Percentiles rank a stretch among this genome's conserved stretches.
These are phyloP conservation scores for Spizellomyces sp. DNA, from an alignment of 192 early-diverging fungal species.

Conservation along the genomic window DNA sequence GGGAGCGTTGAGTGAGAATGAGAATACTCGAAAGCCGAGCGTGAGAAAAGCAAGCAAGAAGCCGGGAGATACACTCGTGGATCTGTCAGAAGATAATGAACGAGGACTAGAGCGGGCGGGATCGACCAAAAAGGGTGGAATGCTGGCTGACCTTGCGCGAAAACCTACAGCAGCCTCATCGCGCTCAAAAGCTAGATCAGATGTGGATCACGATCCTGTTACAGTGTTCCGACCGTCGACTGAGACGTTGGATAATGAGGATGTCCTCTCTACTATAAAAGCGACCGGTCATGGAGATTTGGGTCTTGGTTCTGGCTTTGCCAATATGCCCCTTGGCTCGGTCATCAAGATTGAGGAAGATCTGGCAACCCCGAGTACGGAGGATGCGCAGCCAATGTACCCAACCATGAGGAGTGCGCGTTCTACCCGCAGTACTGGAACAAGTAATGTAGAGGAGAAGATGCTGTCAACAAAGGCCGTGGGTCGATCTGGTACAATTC, in stretches of 20 bases:
- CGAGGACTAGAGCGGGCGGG: too few relatives aligned
- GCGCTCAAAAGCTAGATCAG: neutral
- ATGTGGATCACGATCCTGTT: too few relatives aligned
- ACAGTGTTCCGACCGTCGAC: neutral
- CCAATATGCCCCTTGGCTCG: conserved; percentile 18
- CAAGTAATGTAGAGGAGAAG: neutral
- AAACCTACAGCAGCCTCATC: neutral
- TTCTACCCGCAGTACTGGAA: neutral
- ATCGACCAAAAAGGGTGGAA: too few relatives aligned
- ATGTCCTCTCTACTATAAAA: neutral
- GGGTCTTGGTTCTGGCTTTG: conserved; percentile 26
- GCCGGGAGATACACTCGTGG: conserved; percentile 22
- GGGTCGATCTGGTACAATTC: conserved; percentile 1
- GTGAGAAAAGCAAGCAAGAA: conserved; percentile 3
- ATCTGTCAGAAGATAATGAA: neutral
- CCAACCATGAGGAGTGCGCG: conserved; percentile 2
- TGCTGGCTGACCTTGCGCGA: too few relatives aligned
- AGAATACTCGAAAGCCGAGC: neutral
- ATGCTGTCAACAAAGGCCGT: neutral
- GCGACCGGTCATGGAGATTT: conserved; percentile 13
- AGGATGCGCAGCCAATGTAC: neutral
- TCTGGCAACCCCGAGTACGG: neutral
- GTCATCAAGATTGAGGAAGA: conserved; percentile 29
- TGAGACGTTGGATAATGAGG: conserved; percentile 15
- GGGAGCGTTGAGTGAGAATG: neutral